Conservation (phyloP, 164 flowering plant species). For the Protea cynaroides region DNA sequence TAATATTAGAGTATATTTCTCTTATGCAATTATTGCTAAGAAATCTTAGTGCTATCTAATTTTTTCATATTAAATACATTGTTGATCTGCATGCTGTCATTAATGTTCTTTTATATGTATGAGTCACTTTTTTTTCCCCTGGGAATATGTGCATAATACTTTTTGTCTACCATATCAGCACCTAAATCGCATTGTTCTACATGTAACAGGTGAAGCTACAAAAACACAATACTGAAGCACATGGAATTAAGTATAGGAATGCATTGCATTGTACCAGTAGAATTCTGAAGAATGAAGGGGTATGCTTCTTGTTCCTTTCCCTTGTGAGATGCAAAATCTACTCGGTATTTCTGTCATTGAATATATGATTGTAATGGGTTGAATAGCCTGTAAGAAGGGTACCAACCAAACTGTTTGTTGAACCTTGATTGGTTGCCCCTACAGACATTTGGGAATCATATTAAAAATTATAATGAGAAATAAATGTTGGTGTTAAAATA, state of each 20-base stretch:
- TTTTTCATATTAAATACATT: neutral
- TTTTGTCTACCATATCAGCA: neutral
- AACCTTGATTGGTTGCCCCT: neutral
- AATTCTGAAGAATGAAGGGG: slow-evolving; percentile 76
- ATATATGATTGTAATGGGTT: neutral
- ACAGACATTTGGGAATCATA: neutral
- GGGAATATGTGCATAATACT: neutral
- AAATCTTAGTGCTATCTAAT: neutral
- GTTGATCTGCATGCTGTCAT: neutral
- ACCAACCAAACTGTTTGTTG: neutral
- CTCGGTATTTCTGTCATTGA: neutral
- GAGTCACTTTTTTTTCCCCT: neutral
- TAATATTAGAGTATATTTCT: neutral
- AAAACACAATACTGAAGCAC: slow-evolving; percentile 73
- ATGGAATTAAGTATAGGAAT: slow-evolving; percentile 63
- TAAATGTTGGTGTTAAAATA: too few species aligned
- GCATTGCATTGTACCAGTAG: slow-evolving; percentile 78
- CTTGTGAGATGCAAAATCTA: neutral
- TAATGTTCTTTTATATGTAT: neutral
- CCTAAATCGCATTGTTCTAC: slow-evolving; percentile 6
- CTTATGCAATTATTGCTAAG: neutral
- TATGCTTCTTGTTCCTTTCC: slow-evolving; percentile 38
- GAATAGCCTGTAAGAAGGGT: neutral
- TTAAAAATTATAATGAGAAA: too few species aligned
- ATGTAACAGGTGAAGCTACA: slow-evolving; percentile 82